These are phyloP conservation scores for Euphrasia confusa DNA, from an alignment of 257 asterid genomes.

Conservation along the genomic window DNA sequence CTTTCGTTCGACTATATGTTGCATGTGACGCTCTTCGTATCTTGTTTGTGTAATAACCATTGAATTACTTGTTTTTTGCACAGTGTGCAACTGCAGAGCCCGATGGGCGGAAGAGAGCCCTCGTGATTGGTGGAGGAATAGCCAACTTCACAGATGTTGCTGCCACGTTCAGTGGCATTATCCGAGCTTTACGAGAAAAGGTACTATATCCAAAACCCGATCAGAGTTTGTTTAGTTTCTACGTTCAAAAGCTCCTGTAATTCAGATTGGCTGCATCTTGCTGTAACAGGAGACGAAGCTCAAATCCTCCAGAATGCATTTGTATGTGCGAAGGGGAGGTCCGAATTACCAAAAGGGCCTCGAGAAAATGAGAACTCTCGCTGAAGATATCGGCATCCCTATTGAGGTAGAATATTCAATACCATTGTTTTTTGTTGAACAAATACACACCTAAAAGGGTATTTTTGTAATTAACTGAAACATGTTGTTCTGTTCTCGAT, in stretches of 20 bases:
- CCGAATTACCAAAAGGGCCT: conserved; percentile 95
- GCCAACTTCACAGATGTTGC: conserved; percentile 97
- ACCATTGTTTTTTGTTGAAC: background rate
- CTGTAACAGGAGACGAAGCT: conserved; percentile 73
- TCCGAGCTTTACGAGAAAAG: conserved; percentile 88
- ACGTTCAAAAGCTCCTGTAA: background rate
- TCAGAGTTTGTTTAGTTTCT: background rate
- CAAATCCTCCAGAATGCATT: conserved; percentile 81
- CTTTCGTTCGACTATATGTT: background rate
- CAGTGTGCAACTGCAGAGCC: conserved; percentile 98
- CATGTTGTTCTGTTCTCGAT: background rate
- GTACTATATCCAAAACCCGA: conserved; percentile 26
- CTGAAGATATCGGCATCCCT: conserved; percentile 87
- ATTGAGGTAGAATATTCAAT: conserved; percentile 50
- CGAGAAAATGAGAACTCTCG: conserved; percentile 82
- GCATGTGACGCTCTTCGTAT: background rate
- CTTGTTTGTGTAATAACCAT: background rate
- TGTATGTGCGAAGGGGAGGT: conserved; percentile 90
- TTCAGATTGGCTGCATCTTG: background rate
- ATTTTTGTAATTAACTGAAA: background rate
- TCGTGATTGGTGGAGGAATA: conserved; percentile 89
- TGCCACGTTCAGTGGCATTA: conserved; percentile 86
- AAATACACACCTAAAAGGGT: background rate
- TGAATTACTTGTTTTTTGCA: background rate
- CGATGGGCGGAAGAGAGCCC: conserved; percentile 84